Evolutionary conservation across 2,329 filamentous ascomycete genomes (phyloP).

Genomic region (Trichophyton verrucosum): DNA sequence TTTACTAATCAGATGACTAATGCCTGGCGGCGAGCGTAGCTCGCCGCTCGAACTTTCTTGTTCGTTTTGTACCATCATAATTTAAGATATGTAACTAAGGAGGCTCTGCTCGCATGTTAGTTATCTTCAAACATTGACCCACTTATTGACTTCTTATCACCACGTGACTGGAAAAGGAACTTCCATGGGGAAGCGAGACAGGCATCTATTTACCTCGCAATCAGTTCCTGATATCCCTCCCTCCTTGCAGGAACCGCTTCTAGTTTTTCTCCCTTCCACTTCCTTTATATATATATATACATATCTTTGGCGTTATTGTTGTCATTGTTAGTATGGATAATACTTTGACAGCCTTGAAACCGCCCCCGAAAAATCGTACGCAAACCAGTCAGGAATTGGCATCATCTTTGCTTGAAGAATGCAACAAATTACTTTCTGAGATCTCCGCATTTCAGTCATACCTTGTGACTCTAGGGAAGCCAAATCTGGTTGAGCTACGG

Average conservation of each 20-base stretch:
- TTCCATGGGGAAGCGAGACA: no score
- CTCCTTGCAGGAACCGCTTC: not conserved
- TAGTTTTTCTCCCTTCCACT: not conserved
- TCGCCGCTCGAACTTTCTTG: no score
- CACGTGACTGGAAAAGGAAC: not conserved
- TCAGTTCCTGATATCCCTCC: not conserved
- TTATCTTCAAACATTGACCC: not conserved
- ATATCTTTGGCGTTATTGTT: not conserved
- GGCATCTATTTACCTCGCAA: not conserved
- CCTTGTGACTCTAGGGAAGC: slow-evolving; percentile 31
- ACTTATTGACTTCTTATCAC: not conserved
- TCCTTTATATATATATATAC: no score
- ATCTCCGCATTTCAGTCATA: slow-evolving; percentile 34
- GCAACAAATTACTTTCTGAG: slow-evolving; percentile 33
- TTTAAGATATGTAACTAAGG: not conserved
- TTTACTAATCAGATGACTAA: no score
- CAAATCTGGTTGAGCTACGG: slow-evolving; percentile 39
- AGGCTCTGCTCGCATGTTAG: not conserved
- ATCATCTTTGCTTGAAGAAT: slow-evolving; percentile 26
- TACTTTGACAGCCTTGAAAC: not conserved
- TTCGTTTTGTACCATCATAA: not conserved
- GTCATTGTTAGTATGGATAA: not conserved
- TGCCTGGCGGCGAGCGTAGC: no score
- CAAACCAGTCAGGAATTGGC: slow-evolving; percentile 15
- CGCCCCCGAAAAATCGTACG: not conserved